Conservation (phyloP, 129 eudicot species). For the Calendula officinalis region DNA sequence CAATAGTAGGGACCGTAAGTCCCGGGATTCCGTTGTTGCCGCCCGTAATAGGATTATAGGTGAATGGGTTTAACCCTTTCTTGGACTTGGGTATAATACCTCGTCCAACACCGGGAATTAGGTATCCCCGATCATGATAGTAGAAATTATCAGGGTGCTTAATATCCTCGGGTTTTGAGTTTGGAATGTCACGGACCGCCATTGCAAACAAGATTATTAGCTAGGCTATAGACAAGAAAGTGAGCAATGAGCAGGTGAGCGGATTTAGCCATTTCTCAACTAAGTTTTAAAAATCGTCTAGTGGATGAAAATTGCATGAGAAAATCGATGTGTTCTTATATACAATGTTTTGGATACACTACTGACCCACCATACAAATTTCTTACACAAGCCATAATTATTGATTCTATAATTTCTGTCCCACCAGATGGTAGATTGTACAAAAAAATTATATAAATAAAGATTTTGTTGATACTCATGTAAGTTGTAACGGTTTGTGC, state of each 20-base stretch:
- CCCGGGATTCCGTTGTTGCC: slow-evolving; percentile 27
- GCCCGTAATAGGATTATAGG: slow-evolving; percentile 50
- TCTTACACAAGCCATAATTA: no score
- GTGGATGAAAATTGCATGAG: neutral
- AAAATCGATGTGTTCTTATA: neutral
- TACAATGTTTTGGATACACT: no score
- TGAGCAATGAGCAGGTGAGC: slow-evolving; percentile 6
- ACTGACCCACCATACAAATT: no score
- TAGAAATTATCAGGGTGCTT: slow-evolving; percentile 33
- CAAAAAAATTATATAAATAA: no score
- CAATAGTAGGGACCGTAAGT: slow-evolving; percentile 7
- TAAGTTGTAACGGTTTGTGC: no score
- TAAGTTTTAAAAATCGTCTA: neutral
- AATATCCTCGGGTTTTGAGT: slow-evolving; percentile 2
- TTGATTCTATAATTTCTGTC: no score
- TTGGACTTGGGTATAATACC: slow-evolving; percentile 25
- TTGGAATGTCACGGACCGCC: slow-evolving; percentile 31
- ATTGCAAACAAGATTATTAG: slow-evolving; percentile 13
- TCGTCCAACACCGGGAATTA: slow-evolving; percentile 51
- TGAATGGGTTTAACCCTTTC: slow-evolving; percentile 34
- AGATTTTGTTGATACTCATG: no score
- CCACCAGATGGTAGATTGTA: no score
- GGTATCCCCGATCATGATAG: slow-evolving; percentile 42
- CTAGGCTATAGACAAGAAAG: slow-evolving; percentile 23
- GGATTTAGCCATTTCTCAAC: slow-evolving; percentile 31